phyloP scores from a whole-genome alignment of 768 basidiomycete genomes.

The Crucibulum laeve region DNA sequence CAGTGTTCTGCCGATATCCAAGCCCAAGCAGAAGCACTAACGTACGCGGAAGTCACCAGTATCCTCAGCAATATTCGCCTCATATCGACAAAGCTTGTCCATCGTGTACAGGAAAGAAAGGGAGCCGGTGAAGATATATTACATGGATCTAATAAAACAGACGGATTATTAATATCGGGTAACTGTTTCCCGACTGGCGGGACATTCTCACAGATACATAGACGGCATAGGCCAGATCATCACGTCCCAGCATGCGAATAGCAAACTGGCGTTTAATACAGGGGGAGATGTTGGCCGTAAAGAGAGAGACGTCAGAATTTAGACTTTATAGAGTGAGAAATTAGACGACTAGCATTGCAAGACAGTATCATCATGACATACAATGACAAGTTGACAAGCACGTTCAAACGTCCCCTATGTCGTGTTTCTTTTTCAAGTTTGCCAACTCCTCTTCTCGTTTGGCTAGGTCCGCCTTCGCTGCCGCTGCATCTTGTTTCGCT shows the following conservation, averaged over 20 bases:
- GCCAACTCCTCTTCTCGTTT: slow-evolving; percentile 87
- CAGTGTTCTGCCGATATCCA: slow-evolving; percentile 1
- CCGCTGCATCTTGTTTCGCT: slow-evolving; percentile 91
- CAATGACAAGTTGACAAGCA: slow-evolving; percentile 1
- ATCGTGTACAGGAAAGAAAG: slow-evolving; percentile 27
- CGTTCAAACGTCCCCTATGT: slow-evolving; percentile 71
- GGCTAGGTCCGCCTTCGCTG: slow-evolving; percentile 88
- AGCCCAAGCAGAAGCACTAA: too few relatives aligned
- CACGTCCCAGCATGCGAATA: too few relatives aligned
- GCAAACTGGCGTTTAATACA: too few relatives aligned
- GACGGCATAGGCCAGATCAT: too few relatives aligned
- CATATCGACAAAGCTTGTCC: slow-evolving; percentile 60
- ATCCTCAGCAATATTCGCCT: slow-evolving; percentile 65
- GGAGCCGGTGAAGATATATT: background rate
- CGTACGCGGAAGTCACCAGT: slow-evolving; percentile 45
- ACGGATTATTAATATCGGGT: too few relatives aligned
- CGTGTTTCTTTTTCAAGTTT: slow-evolving; percentile 80
- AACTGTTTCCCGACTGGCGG: too few relatives aligned
- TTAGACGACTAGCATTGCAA: background rate
- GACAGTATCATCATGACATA: slow-evolving; percentile 5
- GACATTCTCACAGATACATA: too few relatives aligned
- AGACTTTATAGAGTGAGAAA: too few relatives aligned
- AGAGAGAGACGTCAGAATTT: too few relatives aligned
- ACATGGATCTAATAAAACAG: slow-evolving; percentile 7
- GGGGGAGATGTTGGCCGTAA: too few relatives aligned